Evolutionary conservation across 257 asterid genomes (phyloP).

Genomic region (Solanum megistacrolobum): DNA sequence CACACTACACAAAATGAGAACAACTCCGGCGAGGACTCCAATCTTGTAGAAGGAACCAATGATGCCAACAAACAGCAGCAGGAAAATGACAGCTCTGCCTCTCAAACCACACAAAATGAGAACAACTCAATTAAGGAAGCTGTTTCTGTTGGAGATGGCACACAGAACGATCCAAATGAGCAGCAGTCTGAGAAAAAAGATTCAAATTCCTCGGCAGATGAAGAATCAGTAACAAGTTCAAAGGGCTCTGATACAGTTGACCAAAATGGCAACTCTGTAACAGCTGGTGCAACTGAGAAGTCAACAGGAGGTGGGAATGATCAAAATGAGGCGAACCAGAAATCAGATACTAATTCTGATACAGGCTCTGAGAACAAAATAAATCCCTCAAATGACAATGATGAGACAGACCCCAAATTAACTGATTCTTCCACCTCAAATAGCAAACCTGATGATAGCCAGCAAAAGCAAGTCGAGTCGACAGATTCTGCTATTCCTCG

Average conservation of each 20-base stretch:
- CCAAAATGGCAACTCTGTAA: background rate
- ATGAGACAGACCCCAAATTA: constrained; percentile 25
- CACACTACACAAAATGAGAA: background rate
- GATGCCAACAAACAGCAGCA: background rate
- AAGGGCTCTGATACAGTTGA: background rate
- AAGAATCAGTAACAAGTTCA: background rate
- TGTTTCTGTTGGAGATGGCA: background rate
- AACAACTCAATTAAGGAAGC: background rate
- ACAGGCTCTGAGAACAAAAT: background rate
- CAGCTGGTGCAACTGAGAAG: background rate
- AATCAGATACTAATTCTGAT: background rate
- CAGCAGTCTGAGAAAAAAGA: background rate
- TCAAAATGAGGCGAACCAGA: background rate
- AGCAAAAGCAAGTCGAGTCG: constrained; percentile 22
- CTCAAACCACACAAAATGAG: background rate
- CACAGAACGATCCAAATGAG: background rate
- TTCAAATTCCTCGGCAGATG: background rate
- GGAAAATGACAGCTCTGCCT: background rate
- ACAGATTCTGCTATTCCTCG: constrained; percentile 33
- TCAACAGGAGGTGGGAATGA: background rate
- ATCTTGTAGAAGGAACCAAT: background rate
- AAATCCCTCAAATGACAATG: constrained; percentile 38
- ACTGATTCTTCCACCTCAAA: constrained; percentile 23
- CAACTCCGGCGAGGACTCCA: background rate
- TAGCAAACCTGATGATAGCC: constrained; percentile 8